Conservation (phyloP, 305 asterid genomes). For the Fraxinus baroniana region DNA sequence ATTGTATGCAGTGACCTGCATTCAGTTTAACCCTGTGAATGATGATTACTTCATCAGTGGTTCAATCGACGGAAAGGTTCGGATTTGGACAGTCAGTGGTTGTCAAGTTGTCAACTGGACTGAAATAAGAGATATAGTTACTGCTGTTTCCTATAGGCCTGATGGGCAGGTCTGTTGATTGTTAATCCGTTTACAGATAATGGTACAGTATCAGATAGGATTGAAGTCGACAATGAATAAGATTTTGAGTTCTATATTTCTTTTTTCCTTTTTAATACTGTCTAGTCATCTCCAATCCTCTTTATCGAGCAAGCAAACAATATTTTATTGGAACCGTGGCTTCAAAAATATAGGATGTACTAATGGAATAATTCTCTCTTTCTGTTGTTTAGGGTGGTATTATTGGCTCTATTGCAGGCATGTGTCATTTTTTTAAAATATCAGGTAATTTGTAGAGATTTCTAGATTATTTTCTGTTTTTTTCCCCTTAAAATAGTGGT, state of each 20-base stretch:
- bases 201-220: neutral
- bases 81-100: conserved; percentile 71
- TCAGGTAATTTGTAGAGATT: conserved; percentile 50
- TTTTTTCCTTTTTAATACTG: neutral
- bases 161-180: conserved; percentile 69
- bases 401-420: conserved; percentile 71
- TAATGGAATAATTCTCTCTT: conserved; percentile 16
- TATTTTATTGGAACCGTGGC: neutral
- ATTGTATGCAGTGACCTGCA: conserved; percentile 76
- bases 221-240: neutral
- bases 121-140: conserved; percentile 76
- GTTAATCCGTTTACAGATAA: conserved; percentile 6
- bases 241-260: neutral
- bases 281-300: neutral
- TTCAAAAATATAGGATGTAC: neutral
- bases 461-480: conserved; percentile 6
- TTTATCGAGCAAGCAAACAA: neutral
- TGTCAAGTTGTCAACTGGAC: conserved; percentile 82
- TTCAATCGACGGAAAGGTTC: conserved; percentile 93
- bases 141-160: conserved; percentile 80
- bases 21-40: conserved; percentile 73
- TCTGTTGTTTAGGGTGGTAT: conserved; percentile 66
- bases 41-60: conserved; percentile 85
- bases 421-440: conserved; percentile 58
- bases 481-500: neutral